phyloP scores from a whole-genome alignment of 108 stramenopile species.

The Bacterosira constricta region DNA sequence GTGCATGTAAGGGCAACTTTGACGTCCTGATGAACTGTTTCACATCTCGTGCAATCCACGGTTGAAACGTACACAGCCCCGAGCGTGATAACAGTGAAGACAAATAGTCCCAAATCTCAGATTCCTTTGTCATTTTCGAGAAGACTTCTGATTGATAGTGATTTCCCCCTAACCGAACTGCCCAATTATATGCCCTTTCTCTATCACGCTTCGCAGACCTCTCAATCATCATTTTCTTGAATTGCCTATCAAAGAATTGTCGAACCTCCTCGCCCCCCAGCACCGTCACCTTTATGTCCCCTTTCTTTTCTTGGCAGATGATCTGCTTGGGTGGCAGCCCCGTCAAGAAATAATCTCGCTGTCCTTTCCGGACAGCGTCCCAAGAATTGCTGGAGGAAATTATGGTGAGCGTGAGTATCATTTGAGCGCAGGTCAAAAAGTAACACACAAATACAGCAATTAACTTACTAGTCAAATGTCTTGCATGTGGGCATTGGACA shows the following conservation, averaged over 20 bases:
- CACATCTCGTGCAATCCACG: slow-evolving; percentile 35
- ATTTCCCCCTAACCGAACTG: slow-evolving; percentile 12
- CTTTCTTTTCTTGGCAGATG: neutral
- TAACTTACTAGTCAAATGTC: neutral
- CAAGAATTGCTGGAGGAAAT: slow-evolving; percentile 10
- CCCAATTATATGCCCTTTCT: slow-evolving; percentile 23
- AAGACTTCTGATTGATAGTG: slow-evolving; percentile 14
- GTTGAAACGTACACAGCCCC: slow-evolving; percentile 17
- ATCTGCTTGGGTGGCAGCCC: slow-evolving; percentile 9
- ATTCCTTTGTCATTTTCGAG: slow-evolving; percentile 2
- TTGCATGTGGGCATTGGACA: slow-evolving; percentile 33
- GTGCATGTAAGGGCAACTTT: slow-evolving; percentile 6
- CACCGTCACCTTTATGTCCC: slow-evolving; percentile 1
- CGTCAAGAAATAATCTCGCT: neutral
- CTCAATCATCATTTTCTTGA: slow-evolving; percentile 16
- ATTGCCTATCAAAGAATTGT: slow-evolving; percentile 15
- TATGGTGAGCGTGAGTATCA: too few relatives aligned
- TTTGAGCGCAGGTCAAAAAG: too few relatives aligned
- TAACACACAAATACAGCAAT: too few relatives aligned
- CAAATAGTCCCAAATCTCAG: slow-evolving; percentile 18
- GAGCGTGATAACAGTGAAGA: slow-evolving; percentile 13
- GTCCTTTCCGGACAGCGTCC: slow-evolving; percentile 12
- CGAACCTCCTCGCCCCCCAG: slow-evolving; percentile 25
- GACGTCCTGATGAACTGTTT: slow-evolving; percentile 9
- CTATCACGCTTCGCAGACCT: neutral